Percentiles rank a stretch among this genome's conserved stretches.
These are phyloP conservation scores for Trichoderma simmonsii DNA, from an alignment of 2,329 filamentous ascomycete genomes.

Conservation along the genomic window DNA sequence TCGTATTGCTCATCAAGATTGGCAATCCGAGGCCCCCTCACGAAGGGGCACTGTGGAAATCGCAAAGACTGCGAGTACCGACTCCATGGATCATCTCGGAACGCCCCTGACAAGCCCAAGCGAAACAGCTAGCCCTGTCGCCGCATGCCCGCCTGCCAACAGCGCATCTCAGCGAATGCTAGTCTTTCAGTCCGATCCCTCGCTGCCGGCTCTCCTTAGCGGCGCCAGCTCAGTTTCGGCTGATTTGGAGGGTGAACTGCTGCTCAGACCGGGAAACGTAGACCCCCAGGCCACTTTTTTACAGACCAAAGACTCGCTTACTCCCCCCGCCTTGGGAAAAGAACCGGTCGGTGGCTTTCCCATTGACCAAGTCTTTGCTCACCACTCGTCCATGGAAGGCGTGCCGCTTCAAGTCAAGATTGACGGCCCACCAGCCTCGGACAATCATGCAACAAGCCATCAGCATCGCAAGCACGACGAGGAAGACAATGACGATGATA, in stretches of 20 bases:
- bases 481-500: slow-evolving; percentile 49
- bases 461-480: slow-evolving; percentile 31
- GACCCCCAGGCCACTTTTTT: slow-evolving; percentile 42
- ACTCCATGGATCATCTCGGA: slow-evolving; percentile 46
- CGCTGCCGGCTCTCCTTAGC: slow-evolving; percentile 60
- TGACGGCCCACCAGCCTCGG: slow-evolving; percentile 18
- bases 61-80: slow-evolving; percentile 50
- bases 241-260: slow-evolving; percentile 59
- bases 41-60: slow-evolving; percentile 44
- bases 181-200: slow-evolving; percentile 61
- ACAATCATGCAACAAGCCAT: not conserved
- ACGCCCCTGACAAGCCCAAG: slow-evolving; percentile 56
- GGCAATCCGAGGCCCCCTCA: slow-evolving; percentile 32
- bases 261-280: slow-evolving; percentile 48
- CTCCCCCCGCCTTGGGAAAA: slow-evolving; percentile 50
- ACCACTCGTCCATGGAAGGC: slow-evolving; percentile 33
- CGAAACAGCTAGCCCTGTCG: slow-evolving; percentile 49
- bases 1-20: slow-evolving; percentile 45
- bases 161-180: slow-evolving; percentile 47
- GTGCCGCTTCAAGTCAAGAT: slow-evolving; percentile 32
- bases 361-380: slow-evolving; percentile 40
- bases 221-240: slow-evolving; percentile 63
- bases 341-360: slow-evolving; percentile 47
- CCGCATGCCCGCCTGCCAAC: slow-evolving; percentile 38
- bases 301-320: slow-evolving; percentile 53